Evolutionary conservation across 768 basidiomycete species (phyloP), one percentile per base, ranked within the genome.

Genomic region (Hebeloma cylindrosporum): DNA sequence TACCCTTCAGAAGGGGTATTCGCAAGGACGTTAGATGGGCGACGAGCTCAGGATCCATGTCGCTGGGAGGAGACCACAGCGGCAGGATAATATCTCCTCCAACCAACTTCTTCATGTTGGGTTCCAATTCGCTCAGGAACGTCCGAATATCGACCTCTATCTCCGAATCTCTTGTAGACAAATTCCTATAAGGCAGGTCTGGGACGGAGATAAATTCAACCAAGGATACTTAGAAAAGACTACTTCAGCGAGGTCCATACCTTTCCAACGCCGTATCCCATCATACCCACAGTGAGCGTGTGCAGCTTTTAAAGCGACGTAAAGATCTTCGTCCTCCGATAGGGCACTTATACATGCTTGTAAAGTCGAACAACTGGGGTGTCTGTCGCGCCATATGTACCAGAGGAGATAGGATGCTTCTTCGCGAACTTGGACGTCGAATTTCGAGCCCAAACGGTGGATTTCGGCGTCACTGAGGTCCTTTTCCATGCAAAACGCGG

Each of bases 391-490:
- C 67, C 70, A 72, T 34, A 73, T 59, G 42, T 62, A 54, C 68
- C 70, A 72, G 13, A 74, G 60, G 21, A 72, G 50, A 40, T 62
- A 63, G 0, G 69, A 68, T 1, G 72, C 72, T 45, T 71, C 70
- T 56, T 72, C 70, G 4, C 59, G 58, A 16, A 67, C 54, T 14
- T 67, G 51, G 11, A 68, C 52, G 58, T 72, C 59, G 56, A 69
- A 68, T 51, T 63, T 69, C 3, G 65, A 60, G 36, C 59, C 51
- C n/a, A 47, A 42, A 10, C 53, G 39, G 34, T 57, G 49, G 20
- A 71, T 64, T 42, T 68, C 60, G 33, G 43, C 36, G 57, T 69
- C 65, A 33, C 43, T 50, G 13, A 43, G 40, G 37, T 32, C 47
- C 42, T 38, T 29, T 16, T 43, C 40, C 56, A 57, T 54, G 9